A percentile compares a stretch with the other conserved stretches of the same genome.
These are phyloP conservation scores for Mucuna pruriens DNA, from an alignment of 306 rosid species.

Conservation along the genomic window DNA sequence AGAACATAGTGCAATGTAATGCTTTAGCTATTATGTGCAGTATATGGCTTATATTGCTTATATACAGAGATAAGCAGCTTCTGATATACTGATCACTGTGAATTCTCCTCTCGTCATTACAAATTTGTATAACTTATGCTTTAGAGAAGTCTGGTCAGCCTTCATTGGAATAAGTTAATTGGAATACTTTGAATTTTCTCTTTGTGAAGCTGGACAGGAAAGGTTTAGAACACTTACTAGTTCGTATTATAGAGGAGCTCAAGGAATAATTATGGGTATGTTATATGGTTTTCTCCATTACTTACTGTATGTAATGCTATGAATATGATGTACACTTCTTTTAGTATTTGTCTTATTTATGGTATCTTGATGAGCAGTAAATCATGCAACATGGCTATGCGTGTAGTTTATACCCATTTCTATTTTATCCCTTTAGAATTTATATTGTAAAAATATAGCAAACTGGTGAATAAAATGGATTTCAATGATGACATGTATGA, in stretches of 20 bases:
- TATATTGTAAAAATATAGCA: not conserved
- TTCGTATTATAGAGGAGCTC: conserved; percentile 93
- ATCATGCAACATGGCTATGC: not conserved
- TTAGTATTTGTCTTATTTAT: conserved; percentile 1
- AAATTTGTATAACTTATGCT: conserved; percentile 1
- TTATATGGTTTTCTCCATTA: conserved; percentile 19
- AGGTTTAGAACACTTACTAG: conserved; percentile 86
- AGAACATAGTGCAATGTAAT: not conserved
- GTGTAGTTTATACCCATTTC: not conserved
- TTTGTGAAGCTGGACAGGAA: conserved; percentile 83
- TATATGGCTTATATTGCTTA: not conserved
- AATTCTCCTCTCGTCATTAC: not conserved
- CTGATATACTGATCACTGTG: not conserved
- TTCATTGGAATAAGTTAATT: conserved; percentile 19
- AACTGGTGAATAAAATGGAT: not conserved
- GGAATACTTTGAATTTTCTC: conserved; percentile 14
- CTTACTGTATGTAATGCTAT: not conserved
- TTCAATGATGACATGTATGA: not conserved
- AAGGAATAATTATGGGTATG: conserved; percentile 87
- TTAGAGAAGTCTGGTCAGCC: not conserved
- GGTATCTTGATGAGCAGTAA: conserved; percentile 15
- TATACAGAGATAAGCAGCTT: conserved; percentile 15
- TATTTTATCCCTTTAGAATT: not conserved
- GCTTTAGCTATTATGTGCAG: not conserved
- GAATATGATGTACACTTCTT: not conserved